Evolutionary conservation across 192 early-diverging fungal species (phyloP), one percentile per base, ranked within the genome.

Genomic region (Coemansia sp.): DNA sequence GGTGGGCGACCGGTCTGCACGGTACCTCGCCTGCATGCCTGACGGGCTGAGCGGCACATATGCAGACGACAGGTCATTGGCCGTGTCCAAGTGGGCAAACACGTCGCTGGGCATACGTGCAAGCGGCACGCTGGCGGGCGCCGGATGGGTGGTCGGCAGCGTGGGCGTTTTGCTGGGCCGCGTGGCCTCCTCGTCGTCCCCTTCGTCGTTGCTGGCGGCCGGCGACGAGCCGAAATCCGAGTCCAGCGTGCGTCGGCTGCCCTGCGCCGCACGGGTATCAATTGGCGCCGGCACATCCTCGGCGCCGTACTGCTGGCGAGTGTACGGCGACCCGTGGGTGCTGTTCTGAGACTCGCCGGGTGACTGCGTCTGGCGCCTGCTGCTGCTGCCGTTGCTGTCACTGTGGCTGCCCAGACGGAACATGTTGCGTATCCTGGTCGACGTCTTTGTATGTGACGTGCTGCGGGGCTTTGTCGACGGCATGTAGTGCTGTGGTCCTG

Each of bases 211-310:
- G 27, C 27, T 30, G 33, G 0, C 19, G 25, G 41, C 34, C 34
- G 53, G 49, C 1, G 54, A 50, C 0, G 55, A 22, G 38, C 63
- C 67, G 62, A 77, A 77, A 43, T 77, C 73, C n/a, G 73, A 77
- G 17, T 69, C 73, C 8, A 77, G 53, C 21, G 55, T 61, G 6
- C 40, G 15, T 22, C 42, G 23, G 21, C 14, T 51, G 46, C 14
- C 46, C 25, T 4, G 43, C 17, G 30, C n/a, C n/a, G n/a, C n/a
- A n/a, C n/a, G n/a, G n/a, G n/a, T 50, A 33, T 17, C 17, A n/a
- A 48, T 42, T 37, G 3, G 33, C 44, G 53, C 15, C 27, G 40
- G 53, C 40, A 25, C 9, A 5, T 60, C 39, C 46, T 53, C 51
- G 1, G 34, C 51, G 34, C 51, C 51, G 18, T 53, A 53, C 19